A percentile compares a stretch with the other conserved stretches of the same genome.
Conservation (phyloP, 2,329 filamentous ascomycete species). For the Phoma sp. region DNA sequence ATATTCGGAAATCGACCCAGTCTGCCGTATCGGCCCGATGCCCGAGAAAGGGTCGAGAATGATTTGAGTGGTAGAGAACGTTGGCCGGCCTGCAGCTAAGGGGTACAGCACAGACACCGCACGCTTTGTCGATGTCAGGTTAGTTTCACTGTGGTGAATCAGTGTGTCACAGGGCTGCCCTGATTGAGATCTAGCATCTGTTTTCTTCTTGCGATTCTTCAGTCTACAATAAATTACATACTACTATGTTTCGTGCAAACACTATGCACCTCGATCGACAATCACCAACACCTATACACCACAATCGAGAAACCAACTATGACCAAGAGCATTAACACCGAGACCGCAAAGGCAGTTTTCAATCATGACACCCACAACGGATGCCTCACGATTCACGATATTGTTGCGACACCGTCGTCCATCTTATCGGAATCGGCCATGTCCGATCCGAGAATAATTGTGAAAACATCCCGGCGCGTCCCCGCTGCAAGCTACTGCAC, state of each 20-base stretch:
- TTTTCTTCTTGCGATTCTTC: too few relatives aligned
- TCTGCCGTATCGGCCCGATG: not conserved
- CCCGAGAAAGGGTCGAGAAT: not conserved
- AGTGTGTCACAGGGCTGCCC: not conserved
- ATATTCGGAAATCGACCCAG: not conserved
- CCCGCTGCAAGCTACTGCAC: slow-evolving; percentile 1
- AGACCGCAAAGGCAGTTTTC: too few relatives aligned
- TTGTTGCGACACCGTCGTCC: not conserved
- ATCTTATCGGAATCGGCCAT: not conserved
- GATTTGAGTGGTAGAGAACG: not conserved
- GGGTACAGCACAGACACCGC: slow-evolving; percentile 3
- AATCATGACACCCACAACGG: too few relatives aligned
- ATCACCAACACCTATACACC: too few relatives aligned
- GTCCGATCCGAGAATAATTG: not conserved
- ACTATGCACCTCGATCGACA: too few relatives aligned
- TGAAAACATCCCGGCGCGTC: not conserved
- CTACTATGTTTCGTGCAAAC: too few relatives aligned
- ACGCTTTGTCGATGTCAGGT: slow-evolving; percentile 1
- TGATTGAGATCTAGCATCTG: not conserved
- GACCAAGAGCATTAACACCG: too few relatives aligned
- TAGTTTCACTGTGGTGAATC: not conserved
- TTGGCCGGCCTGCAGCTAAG: slow-evolving; percentile 1
- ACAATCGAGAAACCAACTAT: too few relatives aligned
- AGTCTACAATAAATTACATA: too few relatives aligned
- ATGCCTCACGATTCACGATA: too few relatives aligned